Evolutionary conservation across 2,329 filamentous ascomycete species (phyloP).

Genomic region (Stagonosporopsis cucurbitacearum): DNA sequence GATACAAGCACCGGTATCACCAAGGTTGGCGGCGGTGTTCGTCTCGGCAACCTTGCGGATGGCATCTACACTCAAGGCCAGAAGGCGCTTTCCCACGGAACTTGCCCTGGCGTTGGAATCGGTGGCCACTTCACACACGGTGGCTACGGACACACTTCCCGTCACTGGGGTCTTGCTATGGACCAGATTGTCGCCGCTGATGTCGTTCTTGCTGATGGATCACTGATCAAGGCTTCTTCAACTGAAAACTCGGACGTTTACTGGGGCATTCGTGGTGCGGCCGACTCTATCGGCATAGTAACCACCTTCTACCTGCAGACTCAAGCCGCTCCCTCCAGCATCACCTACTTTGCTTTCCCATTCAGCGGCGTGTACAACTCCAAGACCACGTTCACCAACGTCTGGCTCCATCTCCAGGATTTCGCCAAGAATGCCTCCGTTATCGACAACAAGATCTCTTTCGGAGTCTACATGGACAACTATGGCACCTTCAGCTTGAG

Average conservation of each 20-base stretch:
- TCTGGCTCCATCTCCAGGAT: conserved; percentile 52
- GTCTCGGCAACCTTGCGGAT: conserved; percentile 52
- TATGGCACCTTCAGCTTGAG: conserved; percentile 43
- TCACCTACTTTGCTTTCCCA: conserved; percentile 40
- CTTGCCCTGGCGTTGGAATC: conserved; percentile 56
- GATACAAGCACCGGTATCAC: conserved; percentile 52
- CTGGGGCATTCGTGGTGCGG: conserved; percentile 53
- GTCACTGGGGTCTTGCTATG: conserved; percentile 46
- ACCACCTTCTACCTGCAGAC: conserved; percentile 48
- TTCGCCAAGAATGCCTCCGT: conserved; percentile 50
- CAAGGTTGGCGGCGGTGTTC: conserved; percentile 57
- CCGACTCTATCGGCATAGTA: conserved; percentile 51
- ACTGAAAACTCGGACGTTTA: conserved; percentile 48
- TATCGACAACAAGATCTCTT: conserved; percentile 51
- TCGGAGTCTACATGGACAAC: conserved; percentile 52
- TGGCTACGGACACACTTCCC: conserved; percentile 46
- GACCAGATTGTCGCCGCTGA: conserved; percentile 45
- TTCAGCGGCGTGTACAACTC: conserved; percentile 34
- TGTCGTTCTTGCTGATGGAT: conserved; percentile 51
- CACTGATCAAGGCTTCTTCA: conserved; percentile 44
- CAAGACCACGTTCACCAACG: conserved; percentile 44
- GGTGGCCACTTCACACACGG: conserved; percentile 48
- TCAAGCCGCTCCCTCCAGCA: conserved; percentile 32
- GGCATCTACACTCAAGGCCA: conserved; percentile 44
- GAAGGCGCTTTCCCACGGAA: conserved; percentile 58